Conservation (phyloP, 768 basidiomycete genomes). For the Rhodotorula kratochvilovae region DNA sequence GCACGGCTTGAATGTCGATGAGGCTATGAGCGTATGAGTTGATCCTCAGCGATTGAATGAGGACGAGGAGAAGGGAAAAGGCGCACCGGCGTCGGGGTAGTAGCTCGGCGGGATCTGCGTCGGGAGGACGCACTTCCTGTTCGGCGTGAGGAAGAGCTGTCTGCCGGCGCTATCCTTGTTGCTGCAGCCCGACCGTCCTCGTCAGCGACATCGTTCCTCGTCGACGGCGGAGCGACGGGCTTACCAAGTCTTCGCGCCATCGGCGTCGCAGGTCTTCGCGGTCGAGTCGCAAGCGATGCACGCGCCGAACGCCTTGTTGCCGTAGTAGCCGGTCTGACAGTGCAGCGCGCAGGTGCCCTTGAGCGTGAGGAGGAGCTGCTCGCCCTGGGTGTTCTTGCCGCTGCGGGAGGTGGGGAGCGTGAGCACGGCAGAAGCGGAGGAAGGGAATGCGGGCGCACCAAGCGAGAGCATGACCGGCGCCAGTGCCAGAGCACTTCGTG, state of each 20-base stretch:
- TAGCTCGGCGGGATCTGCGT: not conserved
- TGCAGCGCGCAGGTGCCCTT: not conserved
- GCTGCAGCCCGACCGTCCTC: not conserved
- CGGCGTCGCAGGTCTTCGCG: not conserved
- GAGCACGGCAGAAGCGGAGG: too few species aligned
- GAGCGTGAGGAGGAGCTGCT: not conserved
- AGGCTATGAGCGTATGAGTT: not conserved
- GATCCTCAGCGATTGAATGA: not conserved
- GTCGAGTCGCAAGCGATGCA: slow-evolving; percentile 2
- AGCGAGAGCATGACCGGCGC: not conserved
- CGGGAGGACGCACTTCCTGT: not conserved
- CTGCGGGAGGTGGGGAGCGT: not conserved
- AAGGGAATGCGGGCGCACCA: too few species aligned
- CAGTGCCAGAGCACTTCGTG: not conserved
- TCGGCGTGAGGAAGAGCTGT: not conserved
- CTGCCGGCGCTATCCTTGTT: not conserved
- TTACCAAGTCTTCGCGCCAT: not conserved
- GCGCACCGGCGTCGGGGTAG: not conserved
- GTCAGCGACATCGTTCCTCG: too few species aligned
- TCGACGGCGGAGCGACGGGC: not conserved
- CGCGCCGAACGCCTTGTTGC: not conserved
- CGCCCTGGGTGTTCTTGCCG: not conserved
- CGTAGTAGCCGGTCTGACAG: not conserved
- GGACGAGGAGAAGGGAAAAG: too few species aligned
- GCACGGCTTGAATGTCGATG: not conserved